phyloP scores from a whole-genome alignment of 2,329 filamentous ascomycete species.

The Colletotrichum eremochloae region DNA sequence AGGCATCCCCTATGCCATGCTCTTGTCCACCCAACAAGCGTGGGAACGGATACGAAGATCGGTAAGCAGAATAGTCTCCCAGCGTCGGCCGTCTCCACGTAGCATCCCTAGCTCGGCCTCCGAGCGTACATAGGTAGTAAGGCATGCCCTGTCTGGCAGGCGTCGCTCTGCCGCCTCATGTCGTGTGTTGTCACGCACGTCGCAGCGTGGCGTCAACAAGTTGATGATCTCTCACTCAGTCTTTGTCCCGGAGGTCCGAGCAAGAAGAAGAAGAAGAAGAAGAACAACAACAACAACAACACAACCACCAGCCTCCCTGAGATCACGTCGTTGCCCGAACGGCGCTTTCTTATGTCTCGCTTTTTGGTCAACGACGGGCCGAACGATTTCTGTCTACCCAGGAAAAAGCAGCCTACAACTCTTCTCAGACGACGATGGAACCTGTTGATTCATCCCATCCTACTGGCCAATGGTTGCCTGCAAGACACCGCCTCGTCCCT shows the following conservation, averaged over 20 bases:
- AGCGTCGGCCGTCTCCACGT: conserved; percentile 11
- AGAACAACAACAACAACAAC: neutral
- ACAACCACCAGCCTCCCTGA: conserved; percentile 5
- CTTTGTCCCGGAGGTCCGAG: conserved; percentile 37
- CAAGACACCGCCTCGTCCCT: conserved; percentile 21
- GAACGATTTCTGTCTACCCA: conserved; percentile 2
- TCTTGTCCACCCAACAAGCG: neutral
- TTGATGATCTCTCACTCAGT: neutral
- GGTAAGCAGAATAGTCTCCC: conserved; percentile 17
- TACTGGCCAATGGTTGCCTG: conserved; percentile 14
- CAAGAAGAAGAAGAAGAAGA: conserved; percentile 11
- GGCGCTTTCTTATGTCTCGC: neutral
- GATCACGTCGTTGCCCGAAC: neutral
- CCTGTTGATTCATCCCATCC: conserved; percentile 11
- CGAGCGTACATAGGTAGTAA: conserved; percentile 14
- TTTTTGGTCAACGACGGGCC: neutral
- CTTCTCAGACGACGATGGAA: conserved; percentile 24
- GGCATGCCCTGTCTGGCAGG: conserved; percentile 17
- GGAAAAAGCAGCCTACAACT: conserved; percentile 5
- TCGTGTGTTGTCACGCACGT: conserved; percentile 16
- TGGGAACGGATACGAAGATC: conserved; percentile 27
- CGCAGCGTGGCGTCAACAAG: conserved; percentile 29
- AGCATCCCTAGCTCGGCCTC: conserved; percentile 6
- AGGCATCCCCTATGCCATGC: conserved; percentile 24
- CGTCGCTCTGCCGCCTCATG: conserved; percentile 3